phyloP scores from a whole-genome alignment of 441 rosid species.

The Breynia disticha region DNA sequence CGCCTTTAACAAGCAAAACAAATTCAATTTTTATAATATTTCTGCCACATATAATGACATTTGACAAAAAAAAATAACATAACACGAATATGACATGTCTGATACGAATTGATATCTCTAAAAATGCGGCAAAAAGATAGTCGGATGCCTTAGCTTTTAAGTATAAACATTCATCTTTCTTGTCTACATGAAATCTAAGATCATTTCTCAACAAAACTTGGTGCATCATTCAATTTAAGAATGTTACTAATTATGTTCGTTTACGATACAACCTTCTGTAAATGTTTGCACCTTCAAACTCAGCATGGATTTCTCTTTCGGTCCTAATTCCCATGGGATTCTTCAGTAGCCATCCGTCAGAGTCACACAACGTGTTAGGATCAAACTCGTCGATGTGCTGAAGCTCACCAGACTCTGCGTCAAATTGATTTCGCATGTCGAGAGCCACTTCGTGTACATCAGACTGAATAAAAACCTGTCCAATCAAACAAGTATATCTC shows the following conservation, averaged over 20 bases:
- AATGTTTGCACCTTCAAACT: conserved; percentile 63
- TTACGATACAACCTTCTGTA: conserved; percentile 76
- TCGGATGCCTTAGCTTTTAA: too few relatives aligned
- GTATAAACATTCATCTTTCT: too few relatives aligned
- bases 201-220: background rate
- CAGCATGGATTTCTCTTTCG: conserved; percentile 88
- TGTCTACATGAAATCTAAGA: too few relatives aligned
- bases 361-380: conserved; percentile 25
- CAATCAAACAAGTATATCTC: conserved; percentile 4
- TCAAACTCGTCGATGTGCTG: conserved; percentile 35
- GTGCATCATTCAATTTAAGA: background rate
- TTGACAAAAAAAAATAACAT: too few relatives aligned
- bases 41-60: too few relatives aligned
- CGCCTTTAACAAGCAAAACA: too few relatives aligned
- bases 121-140: too few relatives aligned
- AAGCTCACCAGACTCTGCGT: conserved; percentile 35
- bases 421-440: conserved; percentile 78
- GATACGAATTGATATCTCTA: too few relatives aligned
- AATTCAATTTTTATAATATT: too few relatives aligned
- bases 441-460: conserved; percentile 77
- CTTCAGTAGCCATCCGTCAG: conserved; percentile 57
- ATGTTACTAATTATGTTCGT: background rate
- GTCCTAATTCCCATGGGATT: conserved; percentile 89
- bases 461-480: conserved; percentile 78
- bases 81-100: too few relatives aligned